Evolutionary conservation across 768 basidiomycete species (phyloP).

Genomic region (Tulasnella sp.): DNA sequence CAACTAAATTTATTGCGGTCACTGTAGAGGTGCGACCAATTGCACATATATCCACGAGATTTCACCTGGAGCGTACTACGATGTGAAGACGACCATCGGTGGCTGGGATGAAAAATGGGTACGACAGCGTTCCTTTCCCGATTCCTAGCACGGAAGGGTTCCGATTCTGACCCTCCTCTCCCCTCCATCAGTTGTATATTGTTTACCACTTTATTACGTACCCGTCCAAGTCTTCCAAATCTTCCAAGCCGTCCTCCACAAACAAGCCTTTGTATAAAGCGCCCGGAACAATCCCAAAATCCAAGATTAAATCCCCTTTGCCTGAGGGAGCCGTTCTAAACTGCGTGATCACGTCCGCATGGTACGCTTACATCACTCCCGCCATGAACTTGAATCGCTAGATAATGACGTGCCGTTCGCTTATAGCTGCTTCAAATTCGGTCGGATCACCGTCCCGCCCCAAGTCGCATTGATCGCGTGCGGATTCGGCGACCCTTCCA

Average conservation of each 20-base stretch:
- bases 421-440: conserved; percentile 18
- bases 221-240: conserved; percentile 22
- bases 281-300: background rate
- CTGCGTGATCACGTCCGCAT: conserved; percentile 16
- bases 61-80: conserved; percentile 47
- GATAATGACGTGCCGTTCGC: background rate
- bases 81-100: conserved; percentile 45
- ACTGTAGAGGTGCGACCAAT: conserved; percentile 39
- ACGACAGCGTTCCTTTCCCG: background rate
- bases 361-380: background rate
- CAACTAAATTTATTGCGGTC: conserved; percentile 18
- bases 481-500: conserved; percentile 16
- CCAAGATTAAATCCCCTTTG: conserved; percentile 8
- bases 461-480: conserved; percentile 15
- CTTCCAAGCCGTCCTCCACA: background rate
- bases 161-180: background rate
- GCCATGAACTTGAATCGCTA: background rate
- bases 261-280: background rate
- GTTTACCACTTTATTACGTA: conserved; percentile 54
- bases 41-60: conserved; percentile 63
- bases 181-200: conserved; percentile 42
- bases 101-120: conserved; percentile 78
- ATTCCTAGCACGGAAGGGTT: background rate
- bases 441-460: conserved; percentile 19
- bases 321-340: conserved; percentile 18